Conservation (phyloP, 768 basidiomycete genomes). For the Boletus eberwhitei region DNA sequence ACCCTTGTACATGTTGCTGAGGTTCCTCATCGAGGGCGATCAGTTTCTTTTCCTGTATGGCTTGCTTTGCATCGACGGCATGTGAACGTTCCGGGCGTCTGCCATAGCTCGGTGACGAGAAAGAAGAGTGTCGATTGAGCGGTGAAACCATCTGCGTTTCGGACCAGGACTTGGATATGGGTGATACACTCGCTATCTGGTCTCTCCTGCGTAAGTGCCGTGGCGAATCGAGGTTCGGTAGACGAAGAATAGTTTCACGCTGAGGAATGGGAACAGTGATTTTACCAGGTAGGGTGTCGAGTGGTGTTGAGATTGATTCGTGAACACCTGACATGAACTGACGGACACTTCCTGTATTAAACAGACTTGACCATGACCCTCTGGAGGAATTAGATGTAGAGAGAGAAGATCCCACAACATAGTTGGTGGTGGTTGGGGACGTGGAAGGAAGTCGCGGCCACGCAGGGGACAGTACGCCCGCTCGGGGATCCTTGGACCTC, state of each 20-base stretch:
- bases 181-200: constrained; percentile 23
- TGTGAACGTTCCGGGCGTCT: constrained; percentile 44
- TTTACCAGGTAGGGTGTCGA: constrained; percentile 23
- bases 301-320: constrained; percentile 44
- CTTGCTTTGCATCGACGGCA: constrained; percentile 30
- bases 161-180: constrained; percentile 56
- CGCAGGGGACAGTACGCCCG: constrained; percentile 43
- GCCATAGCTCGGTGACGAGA: constrained; percentile 39
- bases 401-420: constrained; percentile 38
- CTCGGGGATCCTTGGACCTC: constrained; percentile 35
- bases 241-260: constrained; percentile 18
- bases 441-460: constrained; percentile 50
- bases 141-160: constrained; percentile 38
- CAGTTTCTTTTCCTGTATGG: constrained; percentile 37
- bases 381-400: constrained; percentile 61
- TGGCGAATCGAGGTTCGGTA: constrained; percentile 28
- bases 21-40: constrained; percentile 32
- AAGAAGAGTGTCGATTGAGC: constrained; percentile 33
- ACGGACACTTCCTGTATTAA: constrained; percentile 62
- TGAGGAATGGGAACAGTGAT: constrained; percentile 26
- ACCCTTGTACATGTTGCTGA: constrained; percentile 14
- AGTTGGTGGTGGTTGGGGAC: constrained; percentile 40
- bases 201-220: constrained; percentile 29
- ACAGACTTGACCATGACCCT: constrained; percentile 79
- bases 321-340: constrained; percentile 66